Evolutionary conservation across 352 stramenopile genomes (phyloP), one percentile per base, ranked within the genome.

Genomic region (Phytopythium kandeliae): DNA sequence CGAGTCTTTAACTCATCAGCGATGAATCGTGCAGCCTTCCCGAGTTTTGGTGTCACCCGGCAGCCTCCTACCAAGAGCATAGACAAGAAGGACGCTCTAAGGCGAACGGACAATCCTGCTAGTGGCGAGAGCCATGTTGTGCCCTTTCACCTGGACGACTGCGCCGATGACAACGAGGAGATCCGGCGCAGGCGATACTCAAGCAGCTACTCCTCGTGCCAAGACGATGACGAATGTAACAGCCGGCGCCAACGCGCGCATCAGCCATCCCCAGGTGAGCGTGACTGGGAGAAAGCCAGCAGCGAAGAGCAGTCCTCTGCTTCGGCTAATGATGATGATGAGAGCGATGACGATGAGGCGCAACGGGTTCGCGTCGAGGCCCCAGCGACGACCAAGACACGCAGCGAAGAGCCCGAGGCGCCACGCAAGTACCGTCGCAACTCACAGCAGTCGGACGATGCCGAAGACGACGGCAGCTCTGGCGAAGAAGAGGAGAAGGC

Each of bases 121-220:
- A 64, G 69, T 11, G 61, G 73, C n/a, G 61, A 78, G 44, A 86
- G 83, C 58, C 74, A 89, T 37, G 78, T 89, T 24, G 55, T 80
- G 9, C 74, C 72, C 7, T 89, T 86, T 51, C 53, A 66, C 3
- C 26, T 84, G 22, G 75, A 85, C 46, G 65, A 72, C 9, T 71
- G 67, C 22, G 72, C 70, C 0, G 63, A 67, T 12, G 67, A 80
- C 36, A 52, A 71, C 35, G 63, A 67, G 51, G 66, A 72, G 48
- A 70, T 75, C 28, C 55, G 63, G 0, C 66, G 55, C 0, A 63
- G 66, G 13, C 63, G 66, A 4, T 69, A 67, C 57, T 80, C 47
- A 24, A 80, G 61, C 56, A 48, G 45, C 47, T 44, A 17, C 15
- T 64, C 60, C 17, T 57, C 50, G 1, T 54, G 55, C 31, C 42